Percentiles rank a stretch among this genome's conserved stretches.
Evolutionary conservation across 495 filamentous ascomycete species (phyloP).

Genomic region (Aspergillus affinis): DNA sequence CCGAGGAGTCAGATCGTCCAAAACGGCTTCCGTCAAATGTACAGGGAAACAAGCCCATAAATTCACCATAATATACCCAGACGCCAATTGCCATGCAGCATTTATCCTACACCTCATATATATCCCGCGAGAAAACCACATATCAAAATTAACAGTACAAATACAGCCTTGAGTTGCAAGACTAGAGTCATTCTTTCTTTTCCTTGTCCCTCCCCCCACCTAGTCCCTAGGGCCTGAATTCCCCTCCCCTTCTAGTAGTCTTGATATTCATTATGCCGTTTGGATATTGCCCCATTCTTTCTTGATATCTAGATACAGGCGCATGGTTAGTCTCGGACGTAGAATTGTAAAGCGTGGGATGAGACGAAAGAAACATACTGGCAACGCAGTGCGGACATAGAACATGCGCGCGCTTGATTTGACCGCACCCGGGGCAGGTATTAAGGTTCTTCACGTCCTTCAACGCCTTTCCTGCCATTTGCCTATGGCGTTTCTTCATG

Average conservation of each 20-base stretch:
- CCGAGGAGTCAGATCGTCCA: not conserved
- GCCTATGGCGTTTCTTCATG: slow-evolving; percentile 89
- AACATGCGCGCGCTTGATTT: slow-evolving; percentile 81
- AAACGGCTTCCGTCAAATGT: not conserved
- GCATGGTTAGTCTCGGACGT: not conserved
- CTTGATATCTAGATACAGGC: slow-evolving; percentile 27
- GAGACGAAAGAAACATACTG: slow-evolving; percentile 41
- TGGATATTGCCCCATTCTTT: slow-evolving; percentile 30
- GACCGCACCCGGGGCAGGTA: slow-evolving; percentile 84
- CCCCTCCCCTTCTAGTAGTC: not conserved
- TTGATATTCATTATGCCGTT: slow-evolving; percentile 16
- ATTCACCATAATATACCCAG: slow-evolving; percentile 31
- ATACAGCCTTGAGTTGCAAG: slow-evolving; percentile 1
- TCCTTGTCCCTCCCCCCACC: not conserved
- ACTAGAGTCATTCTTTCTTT: not conserved
- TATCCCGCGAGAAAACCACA: slow-evolving; percentile 16
- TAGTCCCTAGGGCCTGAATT: not conserved
- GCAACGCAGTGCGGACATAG: slow-evolving; percentile 82
- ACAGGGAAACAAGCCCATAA: slow-evolving; percentile 10
- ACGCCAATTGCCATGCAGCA: slow-evolving; percentile 48
- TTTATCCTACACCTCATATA: slow-evolving; percentile 35
- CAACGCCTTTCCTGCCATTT: slow-evolving; percentile 90
- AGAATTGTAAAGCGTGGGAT: not conserved
- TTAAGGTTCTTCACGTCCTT: slow-evolving; percentile 85
- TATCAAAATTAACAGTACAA: slow-evolving; percentile 14